Evolutionary conservation across 192 early-diverging fungal species (phyloP), one percentile per base, ranked within the genome.

Genomic region (Martensiomyces pterosporus): DNA sequence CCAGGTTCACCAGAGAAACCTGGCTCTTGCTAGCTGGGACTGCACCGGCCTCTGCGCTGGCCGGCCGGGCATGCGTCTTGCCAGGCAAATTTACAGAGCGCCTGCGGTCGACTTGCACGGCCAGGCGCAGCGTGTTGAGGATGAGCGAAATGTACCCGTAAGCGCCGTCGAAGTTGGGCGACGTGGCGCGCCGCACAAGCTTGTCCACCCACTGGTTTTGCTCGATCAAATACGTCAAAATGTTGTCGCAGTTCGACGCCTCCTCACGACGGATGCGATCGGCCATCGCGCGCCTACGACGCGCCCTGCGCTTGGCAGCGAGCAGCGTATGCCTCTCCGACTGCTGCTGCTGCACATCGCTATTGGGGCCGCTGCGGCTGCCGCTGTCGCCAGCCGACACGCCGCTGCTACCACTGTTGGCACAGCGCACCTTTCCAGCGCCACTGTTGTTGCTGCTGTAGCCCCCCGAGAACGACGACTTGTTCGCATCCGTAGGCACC

Each of bases 61-160:
- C 29, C 29, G 29, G 29, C n/a, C n/a, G n/a, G n/a, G n/a, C n/a
- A n/a, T n/a, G n/a, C n/a, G n/a, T n/a, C n/a, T n/a, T n/a, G n/a
- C n/a, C n/a, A n/a, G n/a, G n/a, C n/a, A n/a, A n/a, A n/a, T n/a
- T n/a, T n/a, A n/a, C n/a, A 5, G 29, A 8, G 12, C 29, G 29
- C 24, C 57, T 25, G 34, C 69, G 69, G 33, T 73, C 69, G 13
- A 47, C 52, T 42, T 75, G 71, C 33, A 63, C 55, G 8, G 59
- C 71, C 19, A 75, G 42, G 16, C 71, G 63, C 13, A 75, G 71
- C 25, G 71, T 75, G 26, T 75, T 75, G 23, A 75, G 60, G 16
- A 75, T 67, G 26, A 75, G 60, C 19, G 57, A 50, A n/a, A 67
- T 67, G 35, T 60, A 75, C 4, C 71, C 71, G 19, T 64, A 58